Base-by-base conservation (phyloP, 352 stramenopile genomes). In the Globisporangium sylvaticum region DNA sequence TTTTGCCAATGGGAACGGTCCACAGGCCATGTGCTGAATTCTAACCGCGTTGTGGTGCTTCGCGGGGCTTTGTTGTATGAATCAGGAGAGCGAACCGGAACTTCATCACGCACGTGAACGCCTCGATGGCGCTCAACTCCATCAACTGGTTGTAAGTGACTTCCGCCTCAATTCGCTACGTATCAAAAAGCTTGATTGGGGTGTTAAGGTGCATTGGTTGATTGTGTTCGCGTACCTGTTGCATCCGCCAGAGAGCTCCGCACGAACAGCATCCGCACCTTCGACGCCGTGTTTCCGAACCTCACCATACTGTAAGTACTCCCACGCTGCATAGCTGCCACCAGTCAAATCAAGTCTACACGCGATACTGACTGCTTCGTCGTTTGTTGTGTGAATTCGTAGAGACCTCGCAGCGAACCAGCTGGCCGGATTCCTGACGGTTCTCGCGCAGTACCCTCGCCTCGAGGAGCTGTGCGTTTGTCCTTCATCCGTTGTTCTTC, bases 371-470 rank as follows among this genome's bases (percentile, higher is more conserved):
- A 29, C 48, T 18, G 18, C 18, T 31, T 10, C 25, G 25, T 48
- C 20, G 31, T 50, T 32, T 42, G 9, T 9, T 9, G 4, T 9
- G 4, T 27, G 6, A 57, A 34, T 34, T 20, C 9, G 29, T 22
- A 61, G 55, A 31, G 55, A 61, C 34, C 20, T 61, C 9, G 31
- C 55, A n/a, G 12, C 25, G n/a, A 61, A 50, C 31, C 15, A 61
- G 2, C 1, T 61, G 31, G 46, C 9, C 31, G 20, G 5, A 12
- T 27, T 61, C 18, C 55, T 31, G 20, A 20, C 5, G 50, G 20
- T 61, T 29, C 20, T 61, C 55, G 12, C 31, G 9, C 18, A 61
- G 31, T 61, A 48, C 18, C 31, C 31, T 27, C n/a, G 34, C 2
- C 55, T 61, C 55, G 31, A 48, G 9, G 25, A 14, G 3, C 9